Evolutionary conservation across 176 grass and related monocot genomes (phyloP).

Genomic region (Musa troglodytarum): DNA sequence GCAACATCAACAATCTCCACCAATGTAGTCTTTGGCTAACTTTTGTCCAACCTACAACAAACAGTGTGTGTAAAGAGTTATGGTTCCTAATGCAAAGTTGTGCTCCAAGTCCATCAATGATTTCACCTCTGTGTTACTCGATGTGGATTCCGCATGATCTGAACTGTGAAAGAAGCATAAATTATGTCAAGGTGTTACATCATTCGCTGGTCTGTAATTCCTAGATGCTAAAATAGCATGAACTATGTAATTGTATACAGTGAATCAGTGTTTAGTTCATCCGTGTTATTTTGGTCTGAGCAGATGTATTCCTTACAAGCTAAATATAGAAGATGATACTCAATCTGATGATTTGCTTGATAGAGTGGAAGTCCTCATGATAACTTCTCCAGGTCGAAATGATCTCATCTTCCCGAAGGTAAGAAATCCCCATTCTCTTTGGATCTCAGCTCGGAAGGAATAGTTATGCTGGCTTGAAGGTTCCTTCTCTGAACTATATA

Average conservation of each 20-base stretch:
- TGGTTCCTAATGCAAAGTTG: neutral
- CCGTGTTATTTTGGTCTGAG: neutral
- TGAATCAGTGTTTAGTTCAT: neutral
- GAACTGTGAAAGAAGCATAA: neutral
- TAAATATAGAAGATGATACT: constrained; percentile 34
- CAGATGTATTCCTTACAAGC: constrained; percentile 72
- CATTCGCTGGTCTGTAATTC: neutral
- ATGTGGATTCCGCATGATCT: too few relatives aligned
- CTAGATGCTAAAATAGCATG: too few relatives aligned
- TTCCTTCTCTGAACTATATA: neutral
- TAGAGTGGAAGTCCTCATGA: constrained; percentile 70
- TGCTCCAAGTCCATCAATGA: too few relatives aligned
- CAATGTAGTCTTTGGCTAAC: neutral
- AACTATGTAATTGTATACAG: too few relatives aligned
- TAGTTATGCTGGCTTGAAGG: neutral
- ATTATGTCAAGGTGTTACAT: neutral
- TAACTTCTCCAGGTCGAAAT: constrained; percentile 52
- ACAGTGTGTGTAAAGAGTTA: neutral
- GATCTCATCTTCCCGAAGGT: constrained; percentile 95
- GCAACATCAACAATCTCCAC: neutral
- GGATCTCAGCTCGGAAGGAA: neutral
- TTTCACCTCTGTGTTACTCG: too few relatives aligned
- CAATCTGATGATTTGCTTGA: constrained; percentile 11
- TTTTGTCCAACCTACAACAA: neutral
- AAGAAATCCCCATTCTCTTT: neutral